Conservation (phyloP, 2,329 filamentous ascomycete species). For the Ophiostoma tasmaniense region DNA sequence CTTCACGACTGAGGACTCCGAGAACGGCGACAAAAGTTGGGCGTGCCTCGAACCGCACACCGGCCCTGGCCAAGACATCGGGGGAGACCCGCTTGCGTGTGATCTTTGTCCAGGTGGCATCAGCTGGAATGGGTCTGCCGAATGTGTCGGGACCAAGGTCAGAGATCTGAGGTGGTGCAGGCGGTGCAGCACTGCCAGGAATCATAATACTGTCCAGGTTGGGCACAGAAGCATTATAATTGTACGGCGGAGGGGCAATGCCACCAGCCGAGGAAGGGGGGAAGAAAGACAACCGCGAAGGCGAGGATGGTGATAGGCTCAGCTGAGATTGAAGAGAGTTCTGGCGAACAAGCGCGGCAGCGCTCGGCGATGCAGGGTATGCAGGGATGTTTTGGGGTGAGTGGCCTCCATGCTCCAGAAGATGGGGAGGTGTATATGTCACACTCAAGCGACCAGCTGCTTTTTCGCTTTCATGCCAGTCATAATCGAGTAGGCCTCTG, state of each 20-base stretch:
- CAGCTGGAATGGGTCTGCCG: constrained; percentile 47
- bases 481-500: constrained; percentile 43
- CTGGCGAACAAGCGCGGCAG: constrained; percentile 8
- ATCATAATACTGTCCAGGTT: constrained; percentile 15
- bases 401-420: constrained; percentile 10
- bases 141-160: constrained; percentile 43
- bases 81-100: constrained; percentile 47
- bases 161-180: constrained; percentile 17
- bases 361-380: not conserved
- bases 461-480: constrained; percentile 31
- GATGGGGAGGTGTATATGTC: constrained; percentile 32
- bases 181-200: constrained; percentile 20
- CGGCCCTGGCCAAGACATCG: constrained; percentile 46
- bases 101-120: constrained; percentile 54
- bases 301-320: not conserved
- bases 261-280: constrained; percentile 1
- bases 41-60: constrained; percentile 51
- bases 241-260: not conserved
- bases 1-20: constrained; percentile 42
- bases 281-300: constrained; percentile 2
- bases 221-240: not conserved
- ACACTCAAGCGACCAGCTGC: constrained; percentile 35
- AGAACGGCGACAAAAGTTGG: constrained; percentile 53
- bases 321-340: constrained; percentile 2
- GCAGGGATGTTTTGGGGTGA: not conserved